A percentile compares a stretch with the other conserved stretches of the same genome.
These are phyloP conservation scores for Leavenworthia alabamica DNA, from an alignment of 345 rosid genomes.

Conservation along the genomic window DNA sequence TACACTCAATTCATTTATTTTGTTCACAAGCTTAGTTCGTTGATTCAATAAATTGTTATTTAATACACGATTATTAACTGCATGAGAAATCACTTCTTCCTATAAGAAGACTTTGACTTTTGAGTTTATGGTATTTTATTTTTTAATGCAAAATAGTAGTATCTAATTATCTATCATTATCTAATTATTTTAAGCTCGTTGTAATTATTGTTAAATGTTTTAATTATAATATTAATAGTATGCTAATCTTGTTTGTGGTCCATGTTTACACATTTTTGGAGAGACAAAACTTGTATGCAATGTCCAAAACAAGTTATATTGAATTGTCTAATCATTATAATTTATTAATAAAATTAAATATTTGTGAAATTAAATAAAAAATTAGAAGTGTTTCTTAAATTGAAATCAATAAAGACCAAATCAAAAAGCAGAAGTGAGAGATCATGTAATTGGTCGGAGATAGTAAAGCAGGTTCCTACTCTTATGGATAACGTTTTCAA, in stretches of 20 bases:
- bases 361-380: no score
- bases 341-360: no score
- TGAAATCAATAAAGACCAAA: slow-evolving; percentile 1
- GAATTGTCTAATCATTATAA: slow-evolving; percentile 32
- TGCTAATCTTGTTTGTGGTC: slow-evolving; percentile 30
- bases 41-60: no score
- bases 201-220: not conserved
- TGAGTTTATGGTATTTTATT: slow-evolving; percentile 1
- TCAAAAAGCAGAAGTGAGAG: slow-evolving; percentile 7
- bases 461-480: not conserved
- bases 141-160: not conserved
- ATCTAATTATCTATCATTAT: slow-evolving; percentile 15
- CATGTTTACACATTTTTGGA: slow-evolving; percentile 37
- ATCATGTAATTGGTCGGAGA: slow-evolving; percentile 20
- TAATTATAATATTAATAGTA: slow-evolving; percentile 8
- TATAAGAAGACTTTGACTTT: slow-evolving; percentile 26
- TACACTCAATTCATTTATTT: no score
- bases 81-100: slow-evolving; percentile 27
- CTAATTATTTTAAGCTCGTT: slow-evolving; percentile 16
- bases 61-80: not conserved
- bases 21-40: no score
- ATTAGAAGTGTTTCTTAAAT: not conserved
- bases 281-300: slow-evolving; percentile 31
- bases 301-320: slow-evolving; percentile 11
- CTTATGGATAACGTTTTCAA: slow-evolving; percentile 27